Conservation (phyloP, 257 asterid genomes). For the Craterostigma plantagineum region DNA sequence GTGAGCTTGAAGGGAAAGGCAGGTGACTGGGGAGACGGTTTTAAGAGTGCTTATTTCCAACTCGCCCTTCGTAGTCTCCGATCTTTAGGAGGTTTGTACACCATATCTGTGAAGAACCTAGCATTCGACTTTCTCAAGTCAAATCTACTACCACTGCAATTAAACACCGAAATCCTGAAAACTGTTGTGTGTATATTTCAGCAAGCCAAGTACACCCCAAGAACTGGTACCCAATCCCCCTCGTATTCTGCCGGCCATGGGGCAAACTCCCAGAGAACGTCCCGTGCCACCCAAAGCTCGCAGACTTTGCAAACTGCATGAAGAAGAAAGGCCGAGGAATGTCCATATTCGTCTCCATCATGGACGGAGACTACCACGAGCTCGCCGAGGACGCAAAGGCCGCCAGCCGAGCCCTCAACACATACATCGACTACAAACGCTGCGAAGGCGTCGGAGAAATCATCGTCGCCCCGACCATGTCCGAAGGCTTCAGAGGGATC, state of each 20-base stretch:
- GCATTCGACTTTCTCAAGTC: too few relatives aligned
- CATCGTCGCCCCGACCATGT: conserved; percentile 86
- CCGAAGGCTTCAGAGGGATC: conserved; percentile 88
- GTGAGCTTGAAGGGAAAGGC: conserved; percentile 97
- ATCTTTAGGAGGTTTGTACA: conserved; percentile 74
- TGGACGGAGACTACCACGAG: conserved; percentile 90
- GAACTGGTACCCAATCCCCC: conserved; percentile 99
- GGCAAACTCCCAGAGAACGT: conserved; percentile 93
- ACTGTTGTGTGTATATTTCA: conserved; percentile 20
- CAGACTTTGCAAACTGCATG: conserved; percentile 93
- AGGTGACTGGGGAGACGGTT: conserved; percentile 99
- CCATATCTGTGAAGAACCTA: too few relatives aligned
- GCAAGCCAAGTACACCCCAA: conserved; percentile 94
- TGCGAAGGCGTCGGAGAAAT: conserved; percentile 99
- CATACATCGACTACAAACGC: conserved; percentile 76
- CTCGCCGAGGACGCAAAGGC: conserved; percentile 90
- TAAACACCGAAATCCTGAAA: too few relatives aligned
- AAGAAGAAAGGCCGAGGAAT: conserved; percentile 98
- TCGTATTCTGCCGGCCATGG: conserved; percentile 95
- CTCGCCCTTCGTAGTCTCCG: conserved; percentile 98
- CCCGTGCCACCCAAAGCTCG: conserved; percentile 98
- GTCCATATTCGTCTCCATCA: conserved; percentile 86
- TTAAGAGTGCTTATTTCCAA: conserved; percentile 98
- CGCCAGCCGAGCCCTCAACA: conserved; percentile 71
- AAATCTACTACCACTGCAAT: too few relatives aligned